Evolutionary conservation across 2,329 filamentous ascomycete species (phyloP), one percentile per base, ranked within the genome.

Genomic region (Amesomyces nigricolor): DNA sequence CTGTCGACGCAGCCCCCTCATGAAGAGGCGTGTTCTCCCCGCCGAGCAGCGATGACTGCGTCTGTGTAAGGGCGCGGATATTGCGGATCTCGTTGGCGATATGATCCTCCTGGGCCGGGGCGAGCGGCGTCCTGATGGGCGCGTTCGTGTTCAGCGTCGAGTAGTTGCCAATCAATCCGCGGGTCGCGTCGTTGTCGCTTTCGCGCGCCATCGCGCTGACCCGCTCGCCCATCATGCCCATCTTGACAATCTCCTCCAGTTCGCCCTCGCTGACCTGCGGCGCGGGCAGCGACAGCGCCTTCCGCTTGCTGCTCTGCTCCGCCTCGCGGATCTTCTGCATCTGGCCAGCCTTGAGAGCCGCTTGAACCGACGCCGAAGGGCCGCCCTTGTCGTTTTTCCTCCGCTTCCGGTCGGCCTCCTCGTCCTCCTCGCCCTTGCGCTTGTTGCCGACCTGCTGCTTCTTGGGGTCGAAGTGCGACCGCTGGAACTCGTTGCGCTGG

Each of bases 1-100:
- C 91, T 6, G 91, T 95, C 10, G 91, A 95, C 3, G 82, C 85
- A 44, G 79, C 74, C 5, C 90, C 90, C 66, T 96, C 89, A 56
- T 91, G 82, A 10, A 99, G 78, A 43, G 90, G 89, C 0, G 91
- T 91, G 65, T 97, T 97, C 62, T 99, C 94, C 13, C 92, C 94
- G 58, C 94, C 94, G 0, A 99, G 78, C 8, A 99, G 76, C 9
- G 89, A 95, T 17, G 94, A 97, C 65, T 97, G 89, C 0, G 92
- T 97, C 67, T 95, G 88, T 0, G 91, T 97, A 49, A 96, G 76
- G 7, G 94, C 89, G 61, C 88, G 83, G 47, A 96, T 96, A 68
- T 99, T 97, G 56, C 86, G 85, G 60, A 97, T 92, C 71, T 99
- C 94, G 69, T 97, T 99, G 62, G 92, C 91, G 57, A 99, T 94